These are phyloP conservation scores for Lithocarpus polystachyus DNA, from an alignment of 306 rosid species.

Conservation along the genomic window DNA sequence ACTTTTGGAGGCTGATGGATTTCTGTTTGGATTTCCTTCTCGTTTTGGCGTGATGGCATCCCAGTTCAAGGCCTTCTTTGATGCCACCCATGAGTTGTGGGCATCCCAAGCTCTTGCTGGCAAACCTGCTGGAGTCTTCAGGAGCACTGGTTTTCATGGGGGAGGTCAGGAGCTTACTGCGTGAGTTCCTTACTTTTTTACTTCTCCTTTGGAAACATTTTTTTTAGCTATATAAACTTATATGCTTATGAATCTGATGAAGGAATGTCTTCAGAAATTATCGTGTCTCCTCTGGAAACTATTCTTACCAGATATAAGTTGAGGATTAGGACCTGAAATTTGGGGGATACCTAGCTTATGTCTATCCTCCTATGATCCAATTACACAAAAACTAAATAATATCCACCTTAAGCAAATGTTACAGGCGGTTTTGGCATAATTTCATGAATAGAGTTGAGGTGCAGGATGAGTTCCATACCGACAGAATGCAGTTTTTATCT, in stretches of 20 bases:
- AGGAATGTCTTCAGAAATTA: neutral
- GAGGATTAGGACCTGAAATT: neutral
- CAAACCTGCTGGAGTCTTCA: slow-evolving; percentile 92
- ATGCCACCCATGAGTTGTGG: slow-evolving; percentile 67
- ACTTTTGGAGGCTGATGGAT: slow-evolving; percentile 79
- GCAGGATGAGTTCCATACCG: neutral
- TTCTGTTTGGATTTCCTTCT: slow-evolving; percentile 88
- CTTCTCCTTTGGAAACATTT: neutral
- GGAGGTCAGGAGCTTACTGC: slow-evolving; percentile 97
- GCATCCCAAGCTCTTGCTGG: slow-evolving; percentile 82
- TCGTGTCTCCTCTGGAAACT: neutral
- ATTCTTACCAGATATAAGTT: neutral
- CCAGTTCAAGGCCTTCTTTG: slow-evolving; percentile 84
- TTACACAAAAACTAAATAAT: neutral
- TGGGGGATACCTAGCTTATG: neutral
- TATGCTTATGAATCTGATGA: neutral
- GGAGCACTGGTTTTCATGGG: slow-evolving; percentile 95
- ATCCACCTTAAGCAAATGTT: neutral
- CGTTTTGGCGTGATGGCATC: slow-evolving; percentile 96
- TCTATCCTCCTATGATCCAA: neutral
- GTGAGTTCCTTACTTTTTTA: slow-evolving; percentile 39
- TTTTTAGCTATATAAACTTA: slow-evolving; percentile 1
- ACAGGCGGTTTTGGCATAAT: neutral
- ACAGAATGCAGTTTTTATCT: neutral
- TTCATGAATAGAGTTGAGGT: neutral